A percentile compares a stretch with the other conserved stretches of the same genome.
phyloP scores from a whole-genome alignment of 73 alveolate species.

The Paraurostyla sp. region DNA sequence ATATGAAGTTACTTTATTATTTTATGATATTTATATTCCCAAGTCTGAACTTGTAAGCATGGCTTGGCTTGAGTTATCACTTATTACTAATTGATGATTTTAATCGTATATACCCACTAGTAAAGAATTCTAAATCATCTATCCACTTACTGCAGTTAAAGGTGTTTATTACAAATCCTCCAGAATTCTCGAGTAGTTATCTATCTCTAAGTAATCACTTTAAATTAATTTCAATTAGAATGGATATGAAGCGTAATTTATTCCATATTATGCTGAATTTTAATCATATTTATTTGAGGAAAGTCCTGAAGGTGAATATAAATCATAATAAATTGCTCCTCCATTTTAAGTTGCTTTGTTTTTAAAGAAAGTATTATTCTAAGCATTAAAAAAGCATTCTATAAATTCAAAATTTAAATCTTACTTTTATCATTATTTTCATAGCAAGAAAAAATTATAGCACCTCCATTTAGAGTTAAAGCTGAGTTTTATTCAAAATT shows the following conservation, averaged over 20 bases:
- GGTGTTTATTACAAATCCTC: too few species aligned
- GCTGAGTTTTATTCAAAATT: too few species aligned
- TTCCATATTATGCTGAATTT: slow-evolving; percentile 26
- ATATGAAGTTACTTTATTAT: background rate
- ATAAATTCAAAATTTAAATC: too few species aligned
- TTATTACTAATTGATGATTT: slow-evolving; percentile 8
- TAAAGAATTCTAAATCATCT: background rate
- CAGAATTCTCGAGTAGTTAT: background rate
- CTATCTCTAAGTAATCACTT: background rate
- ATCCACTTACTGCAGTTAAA: slow-evolving; percentile 38
- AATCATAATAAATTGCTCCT: slow-evolving; percentile 47
- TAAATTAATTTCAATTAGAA: background rate
- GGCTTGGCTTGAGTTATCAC: background rate
- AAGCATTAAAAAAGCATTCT: too few species aligned
- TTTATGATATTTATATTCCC: background rate
- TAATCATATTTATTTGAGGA: background rate
- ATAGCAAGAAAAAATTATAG: too few species aligned
- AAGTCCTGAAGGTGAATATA: background rate
- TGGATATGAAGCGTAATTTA: slow-evolving; percentile 17
- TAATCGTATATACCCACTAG: background rate
- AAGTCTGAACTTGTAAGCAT: background rate
- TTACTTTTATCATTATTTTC: too few species aligned
- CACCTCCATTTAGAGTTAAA: too few species aligned
- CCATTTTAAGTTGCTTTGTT: too few species aligned
- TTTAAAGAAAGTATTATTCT: too few species aligned